phyloP scores from a whole-genome alignment of 495 filamentous ascomycete species.

The Penicillium roqueforti region DNA sequence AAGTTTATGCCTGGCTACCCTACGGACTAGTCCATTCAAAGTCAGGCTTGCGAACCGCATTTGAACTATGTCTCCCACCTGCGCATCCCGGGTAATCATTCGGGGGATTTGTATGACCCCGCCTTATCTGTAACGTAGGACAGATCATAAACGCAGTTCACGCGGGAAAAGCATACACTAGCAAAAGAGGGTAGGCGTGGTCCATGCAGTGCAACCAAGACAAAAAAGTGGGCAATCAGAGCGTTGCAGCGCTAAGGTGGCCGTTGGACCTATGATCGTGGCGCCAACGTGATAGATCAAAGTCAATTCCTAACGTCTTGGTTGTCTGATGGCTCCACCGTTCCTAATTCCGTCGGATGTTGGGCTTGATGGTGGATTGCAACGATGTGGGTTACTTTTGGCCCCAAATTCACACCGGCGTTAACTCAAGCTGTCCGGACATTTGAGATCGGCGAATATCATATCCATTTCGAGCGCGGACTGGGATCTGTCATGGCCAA shows the following conservation, averaged over 20 bases:
- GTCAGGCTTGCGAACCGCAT: neutral
- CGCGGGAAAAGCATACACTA: neutral
- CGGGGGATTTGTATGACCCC: neutral
- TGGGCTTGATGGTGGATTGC: neutral
- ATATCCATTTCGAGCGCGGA: slow-evolving; percentile 1
- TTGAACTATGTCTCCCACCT: neutral
- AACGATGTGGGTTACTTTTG: neutral
- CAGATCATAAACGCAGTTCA: neutral
- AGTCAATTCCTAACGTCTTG: slow-evolving; percentile 4
- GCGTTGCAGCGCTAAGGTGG: neutral
- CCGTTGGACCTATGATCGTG: slow-evolving; percentile 8
- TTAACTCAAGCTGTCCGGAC: slow-evolving; percentile 18
- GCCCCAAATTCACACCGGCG: slow-evolving; percentile 16
- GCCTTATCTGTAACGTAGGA: neutral
- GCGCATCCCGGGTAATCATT: slow-evolving; percentile 15
- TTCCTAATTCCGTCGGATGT: neutral
- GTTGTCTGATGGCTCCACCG: neutral
- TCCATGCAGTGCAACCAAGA: slow-evolving; percentile 16
- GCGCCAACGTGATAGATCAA: slow-evolving; percentile 10
- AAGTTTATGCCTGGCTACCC: neutral
- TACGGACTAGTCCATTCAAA: neutral
- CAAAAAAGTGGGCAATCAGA: neutral
- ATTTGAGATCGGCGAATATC: slow-evolving; percentile 17
- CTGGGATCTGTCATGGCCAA: slow-evolving; percentile 5
- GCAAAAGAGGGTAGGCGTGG: neutral